A percentile compares a stretch with the other conserved stretches of the same genome.
These are phyloP conservation scores for Dorcoceras hygrometricum DNA, from an alignment of 257 asterid genomes.

Conservation along the genomic window DNA sequence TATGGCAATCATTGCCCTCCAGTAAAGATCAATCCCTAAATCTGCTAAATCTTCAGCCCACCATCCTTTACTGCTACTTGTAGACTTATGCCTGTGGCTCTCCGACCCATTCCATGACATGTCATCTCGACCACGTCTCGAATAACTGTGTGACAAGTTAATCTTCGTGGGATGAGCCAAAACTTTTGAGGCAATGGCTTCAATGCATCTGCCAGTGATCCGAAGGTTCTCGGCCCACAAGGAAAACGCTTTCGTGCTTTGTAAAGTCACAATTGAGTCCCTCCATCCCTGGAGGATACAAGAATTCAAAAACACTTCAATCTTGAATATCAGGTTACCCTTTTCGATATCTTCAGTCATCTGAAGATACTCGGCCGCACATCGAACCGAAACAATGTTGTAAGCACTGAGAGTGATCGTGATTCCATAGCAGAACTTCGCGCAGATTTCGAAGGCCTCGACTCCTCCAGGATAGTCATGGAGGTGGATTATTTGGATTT, in stretches of 20 bases:
- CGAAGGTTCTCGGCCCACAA: constrained; percentile 65
- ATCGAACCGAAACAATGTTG: constrained; percentile 67
- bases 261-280: constrained; percentile 66
- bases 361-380: constrained; percentile 82
- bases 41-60: constrained; percentile 94
- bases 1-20: constrained; percentile 80
- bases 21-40: constrained; percentile 74
- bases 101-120: constrained; percentile 59
- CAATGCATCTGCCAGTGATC: constrained; percentile 65
- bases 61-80: constrained; percentile 46
- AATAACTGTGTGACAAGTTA: constrained; percentile 55
- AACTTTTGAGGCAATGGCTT: constrained; percentile 63
- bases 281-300: constrained; percentile 85
- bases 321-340: constrained; percentile 67
- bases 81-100: constrained; percentile 39
- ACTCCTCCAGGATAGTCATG: constrained; percentile 84
- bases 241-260: constrained; percentile 60
- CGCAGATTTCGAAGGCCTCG: constrained; percentile 83
- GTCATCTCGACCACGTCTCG: constrained; percentile 58
- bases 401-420: constrained; percentile 78
- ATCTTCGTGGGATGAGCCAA: constrained; percentile 61
- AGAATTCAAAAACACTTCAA: constrained; percentile 73
- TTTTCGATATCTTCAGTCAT: constrained; percentile 89
- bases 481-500: constrained; percentile 52
- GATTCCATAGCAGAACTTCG: constrained; percentile 90